These are phyloP conservation scores for Priceomyces fermenticarens DNA, from an alignment of 805 yeast species.

Conservation along the genomic window DNA sequence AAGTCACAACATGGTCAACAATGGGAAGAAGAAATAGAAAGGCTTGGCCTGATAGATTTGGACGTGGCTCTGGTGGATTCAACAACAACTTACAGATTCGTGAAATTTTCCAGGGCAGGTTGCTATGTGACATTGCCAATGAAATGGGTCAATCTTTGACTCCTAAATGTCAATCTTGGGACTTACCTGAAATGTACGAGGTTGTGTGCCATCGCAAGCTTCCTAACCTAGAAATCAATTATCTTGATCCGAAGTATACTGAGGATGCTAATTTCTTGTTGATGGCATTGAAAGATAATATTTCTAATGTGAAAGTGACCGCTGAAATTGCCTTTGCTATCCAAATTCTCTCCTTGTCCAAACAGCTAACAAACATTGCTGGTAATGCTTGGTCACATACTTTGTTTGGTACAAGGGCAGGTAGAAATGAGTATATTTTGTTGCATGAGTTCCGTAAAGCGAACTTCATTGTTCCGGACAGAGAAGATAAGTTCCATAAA, in stretches of 20 bases:
- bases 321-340: conserved; percentile 77
- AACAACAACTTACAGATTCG: conserved; percentile 56
- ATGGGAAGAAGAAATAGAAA: conserved; percentile 80
- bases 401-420: conserved; percentile 91
- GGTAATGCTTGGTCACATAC: conserved; percentile 98
- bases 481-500: conserved; percentile 46
- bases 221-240: conserved; percentile 67
- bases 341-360: conserved; percentile 85
- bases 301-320: conserved; percentile 61
- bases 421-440: conserved; percentile 89
- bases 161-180: conserved; percentile 92
- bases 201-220: conserved; percentile 68
- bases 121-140: conserved; percentile 89
- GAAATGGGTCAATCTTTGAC: conserved; percentile 94
- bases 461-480: conserved; percentile 86
- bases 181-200: conserved; percentile 84
- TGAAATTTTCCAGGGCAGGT: conserved; percentile 79
- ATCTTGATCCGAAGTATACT: conserved; percentile 60
- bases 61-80: conserved; percentile 42
- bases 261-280: conserved; percentile 66
- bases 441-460: conserved; percentile 85
- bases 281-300: conserved; percentile 69
- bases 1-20: conserved; percentile 72
- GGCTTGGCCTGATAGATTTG: conserved; percentile 74
- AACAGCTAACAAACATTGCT: conserved; percentile 87